A percentile compares a stretch with the other conserved stretches of the same genome.
These are phyloP conservation scores for Zygosaccharomyces sapae DNA, from an alignment of 1,139 yeast genomes.

Conservation along the genomic window DNA sequence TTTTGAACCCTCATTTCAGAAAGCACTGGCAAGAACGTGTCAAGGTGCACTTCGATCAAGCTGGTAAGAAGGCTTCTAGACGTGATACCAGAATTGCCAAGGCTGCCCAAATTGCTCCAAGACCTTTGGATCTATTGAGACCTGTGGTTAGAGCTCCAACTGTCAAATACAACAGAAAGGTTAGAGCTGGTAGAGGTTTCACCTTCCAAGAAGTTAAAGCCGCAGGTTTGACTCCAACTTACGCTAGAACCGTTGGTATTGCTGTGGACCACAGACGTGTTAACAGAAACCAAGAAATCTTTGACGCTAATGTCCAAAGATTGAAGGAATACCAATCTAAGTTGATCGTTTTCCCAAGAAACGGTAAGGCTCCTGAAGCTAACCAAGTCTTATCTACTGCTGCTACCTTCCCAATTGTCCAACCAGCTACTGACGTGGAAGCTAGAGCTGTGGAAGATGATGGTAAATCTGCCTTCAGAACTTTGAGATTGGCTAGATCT, in stretches of 20 bases:
- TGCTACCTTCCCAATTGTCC: conserved; percentile 89
- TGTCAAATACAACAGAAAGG: conserved; percentile 97
- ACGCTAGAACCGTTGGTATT: conserved; percentile 97
- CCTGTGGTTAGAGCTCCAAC: conserved; percentile 99
- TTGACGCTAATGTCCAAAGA: conserved; percentile 92
- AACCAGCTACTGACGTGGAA: conserved; percentile 64
- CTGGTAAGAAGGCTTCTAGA: conserved; percentile 97
- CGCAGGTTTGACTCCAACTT: conserved; percentile 90
- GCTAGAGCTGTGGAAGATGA: conserved; percentile 94
- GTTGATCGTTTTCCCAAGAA: conserved; percentile 93
- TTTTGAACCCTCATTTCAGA: conserved; percentile 95
- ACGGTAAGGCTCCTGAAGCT: conserved; percentile 73
- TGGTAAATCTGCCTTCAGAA: conserved; percentile 73
- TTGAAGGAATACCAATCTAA: conserved; percentile 94
- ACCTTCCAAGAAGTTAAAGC: conserved; percentile 97
- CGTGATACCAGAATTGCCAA: conserved; percentile 89
- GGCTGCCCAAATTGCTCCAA: conserved; percentile 96
- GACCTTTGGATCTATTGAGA: conserved; percentile 93
- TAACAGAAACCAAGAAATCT: conserved; percentile 95
- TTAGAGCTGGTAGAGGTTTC: conserved; percentile 99
- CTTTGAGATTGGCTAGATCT: conserved; percentile 92
- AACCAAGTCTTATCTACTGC: conserved; percentile 69
- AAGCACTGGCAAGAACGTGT: conserved; percentile 99
- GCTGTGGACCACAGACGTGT: conserved; percentile 99
- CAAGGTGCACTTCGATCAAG: conserved; percentile 98